phyloP scores from a whole-genome alignment of 306 rosid genomes.

The Pueraria montana region DNA sequence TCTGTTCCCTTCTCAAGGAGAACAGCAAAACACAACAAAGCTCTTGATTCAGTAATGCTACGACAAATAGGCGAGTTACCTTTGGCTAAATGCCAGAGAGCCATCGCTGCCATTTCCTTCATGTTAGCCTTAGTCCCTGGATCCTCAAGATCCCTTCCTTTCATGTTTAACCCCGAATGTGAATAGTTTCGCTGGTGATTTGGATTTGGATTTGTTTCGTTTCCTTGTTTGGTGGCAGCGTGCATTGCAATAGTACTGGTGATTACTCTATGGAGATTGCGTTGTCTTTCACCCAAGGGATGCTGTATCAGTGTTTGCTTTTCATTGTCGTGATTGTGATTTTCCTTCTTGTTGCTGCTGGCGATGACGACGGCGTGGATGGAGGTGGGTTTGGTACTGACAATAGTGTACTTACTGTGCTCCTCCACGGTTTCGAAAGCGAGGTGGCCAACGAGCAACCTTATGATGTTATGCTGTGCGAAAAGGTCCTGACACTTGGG shows the following conservation, averaged over 20 bases:
- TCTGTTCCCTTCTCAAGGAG: slow-evolving; percentile 82
- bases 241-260: slow-evolving; percentile 69
- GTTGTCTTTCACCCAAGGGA: slow-evolving; percentile 67
- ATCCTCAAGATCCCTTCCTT: slow-evolving; percentile 83
- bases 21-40: slow-evolving; percentile 86
- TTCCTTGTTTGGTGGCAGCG: slow-evolving; percentile 44
- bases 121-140: slow-evolving; percentile 73
- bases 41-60: slow-evolving; percentile 90
- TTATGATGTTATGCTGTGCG: slow-evolving; percentile 80
- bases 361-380: slow-evolving; percentile 87
- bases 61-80: slow-evolving; percentile 82
- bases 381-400: slow-evolving; percentile 68
- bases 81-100: slow-evolving; percentile 79
- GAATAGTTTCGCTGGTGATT: slow-evolving; percentile 54
- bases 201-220: slow-evolving; percentile 47
- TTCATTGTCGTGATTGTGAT: slow-evolving; percentile 43
- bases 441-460: slow-evolving; percentile 85
- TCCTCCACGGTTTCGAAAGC: slow-evolving; percentile 93
- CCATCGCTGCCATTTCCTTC: slow-evolving; percentile 95
- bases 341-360: slow-evolving; percentile 47
- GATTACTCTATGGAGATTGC: slow-evolving; percentile 73
- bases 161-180: slow-evolving; percentile 65
- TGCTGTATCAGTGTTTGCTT: slow-evolving; percentile 52
- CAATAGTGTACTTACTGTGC: slow-evolving; percentile 83
- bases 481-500: slow-evolving; percentile 90